phyloP scores from a whole-genome alignment of 176 grass and related monocot species.

The Areca catechu region DNA sequence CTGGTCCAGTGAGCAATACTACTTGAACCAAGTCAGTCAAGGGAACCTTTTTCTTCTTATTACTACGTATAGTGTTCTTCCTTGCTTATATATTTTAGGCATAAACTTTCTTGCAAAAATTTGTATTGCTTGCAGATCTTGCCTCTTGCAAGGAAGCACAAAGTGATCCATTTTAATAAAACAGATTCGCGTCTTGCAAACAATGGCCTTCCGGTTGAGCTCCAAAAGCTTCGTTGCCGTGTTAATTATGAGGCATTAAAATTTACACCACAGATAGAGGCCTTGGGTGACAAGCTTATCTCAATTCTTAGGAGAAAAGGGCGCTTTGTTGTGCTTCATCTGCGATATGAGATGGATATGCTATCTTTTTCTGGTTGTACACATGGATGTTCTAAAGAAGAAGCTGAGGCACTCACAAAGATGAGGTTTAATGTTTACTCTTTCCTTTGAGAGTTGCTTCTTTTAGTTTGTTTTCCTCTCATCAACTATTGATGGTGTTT shows the following conservation, averaged over 20 bases:
- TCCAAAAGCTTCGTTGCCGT: slow-evolving; percentile 84
- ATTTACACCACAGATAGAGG: slow-evolving; percentile 81
- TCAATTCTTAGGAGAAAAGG: slow-evolving; percentile 49
- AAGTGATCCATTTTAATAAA: slow-evolving; percentile 80
- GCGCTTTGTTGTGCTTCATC: slow-evolving; percentile 78
- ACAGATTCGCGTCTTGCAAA: slow-evolving; percentile 89
- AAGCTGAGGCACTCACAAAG: slow-evolving; percentile 64
- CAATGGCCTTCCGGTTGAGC: slow-evolving; percentile 71
- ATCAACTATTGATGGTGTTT: not conserved
- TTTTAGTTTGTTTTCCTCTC: slow-evolving; percentile 9
- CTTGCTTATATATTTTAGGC: no score
- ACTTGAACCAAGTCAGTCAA: slow-evolving; percentile 74
- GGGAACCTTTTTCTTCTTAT: slow-evolving; percentile 2
- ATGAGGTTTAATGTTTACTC: slow-evolving; percentile 57
- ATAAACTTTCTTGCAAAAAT: not conserved
- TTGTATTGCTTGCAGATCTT: slow-evolving; percentile 43
- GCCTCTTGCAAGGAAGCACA: slow-evolving; percentile 79
- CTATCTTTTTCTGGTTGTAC: slow-evolving; percentile 92
- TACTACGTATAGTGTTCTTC: no score
- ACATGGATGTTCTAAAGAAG: slow-evolving; percentile 72
- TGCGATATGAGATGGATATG: slow-evolving; percentile 99
- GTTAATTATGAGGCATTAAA: slow-evolving; percentile 75
- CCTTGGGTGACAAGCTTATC: slow-evolving; percentile 75
- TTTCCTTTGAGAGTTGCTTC: slow-evolving; percentile 6
- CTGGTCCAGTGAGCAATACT: slow-evolving; percentile 96